Percentiles rank a stretch among this genome's conserved stretches.
Conservation (phyloP, 176 grass and related monocot genomes). For the Oryza rufipogon region DNA sequence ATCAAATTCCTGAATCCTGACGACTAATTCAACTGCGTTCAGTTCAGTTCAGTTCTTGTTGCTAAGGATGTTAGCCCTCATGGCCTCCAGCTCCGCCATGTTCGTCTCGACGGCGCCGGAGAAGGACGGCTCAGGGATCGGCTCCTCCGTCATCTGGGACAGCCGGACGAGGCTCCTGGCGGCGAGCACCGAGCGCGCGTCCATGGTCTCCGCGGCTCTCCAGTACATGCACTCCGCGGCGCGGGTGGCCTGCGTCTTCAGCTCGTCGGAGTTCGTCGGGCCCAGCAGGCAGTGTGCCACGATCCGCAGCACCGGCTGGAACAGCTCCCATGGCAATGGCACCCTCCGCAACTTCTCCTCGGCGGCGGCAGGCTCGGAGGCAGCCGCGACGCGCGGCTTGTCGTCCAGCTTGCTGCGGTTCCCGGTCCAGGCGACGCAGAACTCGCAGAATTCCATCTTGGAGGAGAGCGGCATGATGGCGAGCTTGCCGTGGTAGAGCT, state of each 20-base stretch:
- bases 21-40: background rate
- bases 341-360: slow-evolving; percentile 47
- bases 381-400: background rate
- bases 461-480: slow-evolving; percentile 69
- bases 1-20: background rate
- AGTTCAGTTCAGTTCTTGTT: slow-evolving; percentile 26
- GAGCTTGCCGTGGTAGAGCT: slow-evolving; percentile 77
- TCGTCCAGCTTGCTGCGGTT: slow-evolving; percentile 13
- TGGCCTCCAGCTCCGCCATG: slow-evolving; percentile 62
- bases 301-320: slow-evolving; percentile 65
- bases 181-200: slow-evolving; percentile 56
- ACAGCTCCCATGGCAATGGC: slow-evolving; percentile 85
- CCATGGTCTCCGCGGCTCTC: slow-evolving; percentile 60
- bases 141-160: slow-evolving; percentile 58
- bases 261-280: slow-evolving; percentile 44
- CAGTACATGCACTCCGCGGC: slow-evolving; percentile 59
- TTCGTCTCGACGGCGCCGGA: slow-evolving; percentile 42
- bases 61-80: slow-evolving; percentile 59
- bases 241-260: slow-evolving; percentile 50
- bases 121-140: slow-evolving; percentile 57
- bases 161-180: slow-evolving; percentile 68
- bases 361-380: background rate
- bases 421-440: slow-evolving; percentile 70
- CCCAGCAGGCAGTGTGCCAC: slow-evolving; percentile 76
- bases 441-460: slow-evolving; percentile 76